Conservation (phyloP, 192 early-diverging fungal genomes). For the Coemansia umbellata region DNA sequence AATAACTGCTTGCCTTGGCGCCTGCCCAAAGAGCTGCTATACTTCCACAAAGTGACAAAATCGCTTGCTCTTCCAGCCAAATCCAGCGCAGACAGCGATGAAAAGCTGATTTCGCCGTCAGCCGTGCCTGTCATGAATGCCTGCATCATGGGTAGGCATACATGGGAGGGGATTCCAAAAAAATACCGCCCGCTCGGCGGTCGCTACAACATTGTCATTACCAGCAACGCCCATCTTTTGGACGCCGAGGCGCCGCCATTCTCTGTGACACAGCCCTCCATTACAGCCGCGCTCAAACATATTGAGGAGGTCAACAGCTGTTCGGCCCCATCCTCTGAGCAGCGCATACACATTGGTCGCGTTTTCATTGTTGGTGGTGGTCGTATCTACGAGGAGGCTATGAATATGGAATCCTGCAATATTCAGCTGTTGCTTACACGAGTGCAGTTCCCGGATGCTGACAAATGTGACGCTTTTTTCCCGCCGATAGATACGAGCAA, state of each 20-base stretch:
- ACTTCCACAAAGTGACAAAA: constrained; percentile 68
- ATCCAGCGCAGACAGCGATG: not conserved
- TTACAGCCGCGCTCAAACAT: constrained; percentile 42
- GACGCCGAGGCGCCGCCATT: constrained; percentile 7
- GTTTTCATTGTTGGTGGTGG: constrained; percentile 84
- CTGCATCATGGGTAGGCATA: constrained; percentile 89
- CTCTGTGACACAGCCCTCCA: constrained; percentile 16
- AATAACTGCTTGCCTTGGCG: constrained; percentile 79
- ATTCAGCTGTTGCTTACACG: constrained; percentile 67
- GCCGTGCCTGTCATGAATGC: constrained; percentile 56
- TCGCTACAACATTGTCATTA: constrained; percentile 84
- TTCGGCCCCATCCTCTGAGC: not conserved
- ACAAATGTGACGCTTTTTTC: constrained; percentile 77
- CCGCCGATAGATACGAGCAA: constrained; percentile 52
- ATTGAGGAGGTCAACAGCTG: constrained; percentile 44
- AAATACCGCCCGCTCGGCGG: constrained; percentile 73
- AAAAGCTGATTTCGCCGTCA: not conserved
- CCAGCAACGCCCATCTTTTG: constrained; percentile 56
- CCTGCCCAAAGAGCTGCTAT: constrained; percentile 78
- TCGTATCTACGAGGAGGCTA: constrained; percentile 66
- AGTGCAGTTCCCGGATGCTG: constrained; percentile 54
- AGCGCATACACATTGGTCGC: constrained; percentile 23
- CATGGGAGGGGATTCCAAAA: constrained; percentile 89
- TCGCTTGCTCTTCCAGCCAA: not conserved
- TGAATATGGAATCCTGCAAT: constrained; percentile 54